Evolutionary conservation across 2,329 filamentous ascomycete genomes (phyloP).

Genomic region (Claviceps africana): DNA sequence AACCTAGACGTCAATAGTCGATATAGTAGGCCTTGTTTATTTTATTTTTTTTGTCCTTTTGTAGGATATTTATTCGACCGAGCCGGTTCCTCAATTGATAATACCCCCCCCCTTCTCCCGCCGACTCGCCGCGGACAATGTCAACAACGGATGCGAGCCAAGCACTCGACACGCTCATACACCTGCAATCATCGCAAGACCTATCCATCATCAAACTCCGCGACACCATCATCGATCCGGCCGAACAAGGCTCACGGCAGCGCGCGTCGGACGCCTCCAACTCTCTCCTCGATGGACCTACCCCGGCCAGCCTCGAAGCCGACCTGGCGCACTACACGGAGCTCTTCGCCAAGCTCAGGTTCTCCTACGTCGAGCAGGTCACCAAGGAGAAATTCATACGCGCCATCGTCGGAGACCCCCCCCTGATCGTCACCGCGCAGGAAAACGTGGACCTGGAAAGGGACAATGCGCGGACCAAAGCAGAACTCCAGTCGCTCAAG

Average conservation of each 20-base stretch:
- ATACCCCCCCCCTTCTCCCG: too few species aligned
- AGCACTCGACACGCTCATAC: constrained; percentile 33
- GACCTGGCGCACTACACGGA: constrained; percentile 88
- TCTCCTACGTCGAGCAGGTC: constrained; percentile 95
- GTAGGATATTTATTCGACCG: background rate
- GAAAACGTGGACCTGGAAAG: constrained; percentile 70
- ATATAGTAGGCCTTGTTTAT: background rate
- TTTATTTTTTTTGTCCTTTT: background rate
- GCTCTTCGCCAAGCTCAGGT: constrained; percentile 88
- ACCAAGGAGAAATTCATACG: constrained; percentile 97
- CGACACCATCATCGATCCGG: constrained; percentile 52
- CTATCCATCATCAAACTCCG: constrained; percentile 65
- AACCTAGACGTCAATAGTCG: background rate
- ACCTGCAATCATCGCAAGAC: constrained; percentile 43
- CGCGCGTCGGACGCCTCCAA: constrained; percentile 61
- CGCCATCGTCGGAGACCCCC: constrained; percentile 80
- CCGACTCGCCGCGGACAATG: constrained; percentile 14
- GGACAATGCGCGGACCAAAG: constrained; percentile 56
- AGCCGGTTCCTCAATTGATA: background rate
- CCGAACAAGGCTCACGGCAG: constrained; percentile 24
- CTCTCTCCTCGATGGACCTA: constrained; percentile 49
- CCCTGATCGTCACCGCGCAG: constrained; percentile 64
- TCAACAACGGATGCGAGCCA: constrained; percentile 20
- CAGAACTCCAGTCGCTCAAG: constrained; percentile 66
- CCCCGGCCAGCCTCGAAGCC: constrained; percentile 63